Conservation (phyloP, 140 eudicot species). For the Bidens hawaiensis region DNA sequence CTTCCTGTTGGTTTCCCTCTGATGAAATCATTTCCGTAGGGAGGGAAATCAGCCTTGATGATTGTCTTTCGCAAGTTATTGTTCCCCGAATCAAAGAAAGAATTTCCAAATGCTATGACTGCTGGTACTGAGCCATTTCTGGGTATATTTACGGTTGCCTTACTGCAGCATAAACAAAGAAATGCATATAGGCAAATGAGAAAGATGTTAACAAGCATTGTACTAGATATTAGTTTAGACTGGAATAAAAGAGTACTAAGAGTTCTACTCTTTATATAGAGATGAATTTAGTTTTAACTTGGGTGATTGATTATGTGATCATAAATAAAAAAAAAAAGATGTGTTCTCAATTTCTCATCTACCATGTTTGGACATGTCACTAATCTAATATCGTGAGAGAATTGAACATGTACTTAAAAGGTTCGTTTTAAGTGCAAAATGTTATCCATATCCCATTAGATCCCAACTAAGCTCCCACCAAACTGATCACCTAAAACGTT, state of each 20-base stretch:
- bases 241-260: not conserved
- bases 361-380: no score
- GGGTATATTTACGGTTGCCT: slow-evolving; percentile 10
- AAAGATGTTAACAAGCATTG: not conserved
- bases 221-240: not conserved
- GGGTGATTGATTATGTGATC: not conserved
- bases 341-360: no score
- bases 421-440: no score
- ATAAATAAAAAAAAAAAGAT: not conserved
- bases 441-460: no score
- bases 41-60: slow-evolving; percentile 36
- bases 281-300: no score
- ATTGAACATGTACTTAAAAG: no score
- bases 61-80: slow-evolving; percentile 25
- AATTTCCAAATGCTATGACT: slow-evolving; percentile 44
- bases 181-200: not conserved
- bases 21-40: slow-evolving; percentile 49
- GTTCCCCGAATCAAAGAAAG: slow-evolving; percentile 54
- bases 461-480: no score
- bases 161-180: not conserved
- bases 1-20: slow-evolving; percentile 50
- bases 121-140: slow-evolving; percentile 35
- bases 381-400: no score
- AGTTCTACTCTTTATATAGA: not conserved
- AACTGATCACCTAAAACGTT: no score